Evolutionary conservation across 2,329 filamentous ascomycete genomes (phyloP), one percentile per base, ranked within the genome.

Genomic region (Elsinoe batatas): DNA sequence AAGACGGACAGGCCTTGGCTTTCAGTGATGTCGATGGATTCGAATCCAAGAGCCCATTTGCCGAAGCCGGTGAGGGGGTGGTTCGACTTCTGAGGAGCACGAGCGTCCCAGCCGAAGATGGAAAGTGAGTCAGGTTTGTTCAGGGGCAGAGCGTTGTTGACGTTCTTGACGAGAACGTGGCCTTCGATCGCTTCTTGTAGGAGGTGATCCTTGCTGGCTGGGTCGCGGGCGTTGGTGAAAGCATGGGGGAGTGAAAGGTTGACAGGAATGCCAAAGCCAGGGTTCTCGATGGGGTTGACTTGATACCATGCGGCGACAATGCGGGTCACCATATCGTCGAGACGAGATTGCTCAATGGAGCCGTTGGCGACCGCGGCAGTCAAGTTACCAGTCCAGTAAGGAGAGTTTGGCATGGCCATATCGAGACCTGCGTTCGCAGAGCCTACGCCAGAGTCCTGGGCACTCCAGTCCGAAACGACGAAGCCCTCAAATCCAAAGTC

Each of bases 161-260:
- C 68, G 63, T 85, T 85, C 65, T 85, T 85, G 30, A 84, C 73
- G 0, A 85, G 72, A 1, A 85, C 81, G 54, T 83, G 80, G 3
- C 82, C 80, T 62, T 84, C 80, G 5, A 82, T 69, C 1, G 80
- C 81, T 3, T 79, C 78, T 13, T 79, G 71, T 0, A 82, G 62
- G 0, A 83, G 64, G 0, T 76, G 72, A 0, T 72, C 66, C 6
- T 75, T 74, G 11, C 76, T 71, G 10, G 72, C 68, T 8, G 72
- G 64, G 64, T 83, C 76, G 18, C 78, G 71, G 1, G 75, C 81
- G 59, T 84, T 77, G 7, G 83, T 69, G 17, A 51, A 51, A 5
- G 47, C 47, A 18, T 51, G 47, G 3, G 47, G 47, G 15, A 51
- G 47, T 2, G 47, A 51, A 15, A 51, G 47, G 17, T 77, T 64